Conservation (phyloP, 2,329 filamentous ascomycete genomes). For the Talaromyces sp. region DNA sequence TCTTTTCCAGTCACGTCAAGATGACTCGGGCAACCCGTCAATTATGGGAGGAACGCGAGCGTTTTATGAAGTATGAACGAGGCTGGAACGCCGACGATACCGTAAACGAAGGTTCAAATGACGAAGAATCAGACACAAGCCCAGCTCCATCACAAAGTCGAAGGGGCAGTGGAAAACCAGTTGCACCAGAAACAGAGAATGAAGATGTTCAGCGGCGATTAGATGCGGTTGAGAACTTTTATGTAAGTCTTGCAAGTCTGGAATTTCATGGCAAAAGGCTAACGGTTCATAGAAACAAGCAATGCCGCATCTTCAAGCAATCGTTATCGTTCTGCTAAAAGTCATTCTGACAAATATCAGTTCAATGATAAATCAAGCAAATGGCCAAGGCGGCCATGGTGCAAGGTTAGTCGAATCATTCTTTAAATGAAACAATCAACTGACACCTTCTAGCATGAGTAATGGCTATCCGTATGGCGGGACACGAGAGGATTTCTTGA, state of each 20-base stretch:
- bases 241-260: constrained; percentile 58
- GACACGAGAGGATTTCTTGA: constrained; percentile 33
- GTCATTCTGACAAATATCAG: constrained; percentile 85
- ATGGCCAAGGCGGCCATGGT: constrained; percentile 46
- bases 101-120: constrained; percentile 34
- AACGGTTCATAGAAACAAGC: constrained; percentile 59
- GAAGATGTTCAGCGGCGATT: constrained; percentile 56
- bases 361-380: constrained; percentile 66
- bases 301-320: constrained; percentile 82
- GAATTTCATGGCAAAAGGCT: background rate
- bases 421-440: constrained; percentile 17
- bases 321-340: constrained; percentile 89
- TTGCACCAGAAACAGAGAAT: constrained; percentile 35
- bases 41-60: constrained; percentile 89
- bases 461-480: constrained; percentile 28
- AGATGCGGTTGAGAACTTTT: constrained; percentile 75
- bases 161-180: constrained; percentile 22
- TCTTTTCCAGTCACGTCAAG: constrained; percentile 85
- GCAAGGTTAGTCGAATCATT: constrained; percentile 39
- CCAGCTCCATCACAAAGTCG: constrained; percentile 26
- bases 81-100: constrained; percentile 68
- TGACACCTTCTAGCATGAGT: constrained; percentile 27
- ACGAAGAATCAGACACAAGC: constrained; percentile 42
- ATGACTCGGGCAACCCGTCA: constrained; percentile 91
- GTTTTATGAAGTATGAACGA: constrained; percentile 86